Base-by-base conservation (phyloP, 306 rosid species). In the Vachellia collinsii region DNA sequence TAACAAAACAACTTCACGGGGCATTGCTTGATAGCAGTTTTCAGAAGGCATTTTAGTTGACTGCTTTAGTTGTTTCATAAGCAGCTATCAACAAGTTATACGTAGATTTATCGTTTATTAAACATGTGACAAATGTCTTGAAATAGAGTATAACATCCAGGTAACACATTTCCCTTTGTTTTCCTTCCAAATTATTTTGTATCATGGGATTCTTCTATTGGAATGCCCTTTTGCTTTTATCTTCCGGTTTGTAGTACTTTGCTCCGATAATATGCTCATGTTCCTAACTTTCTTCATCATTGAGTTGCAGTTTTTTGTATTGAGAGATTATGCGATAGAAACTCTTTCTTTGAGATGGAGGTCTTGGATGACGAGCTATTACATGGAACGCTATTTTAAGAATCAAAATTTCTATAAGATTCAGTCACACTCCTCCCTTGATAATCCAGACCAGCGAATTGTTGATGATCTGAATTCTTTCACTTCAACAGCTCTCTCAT, bases 321-420 rank as follows among this genome's bases (percentile, higher is more conserved):
- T 91, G 90, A 86, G 96, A 89, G 97, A 95, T 81, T 95, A 93
- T 78, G 99, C 94, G 38, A 86, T 91, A 84, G 97, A 93, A 23
- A 91, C 89, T 47, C 96, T 95, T 80, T 85, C 98, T 69, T 84
- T 95, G 91, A 91, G 99, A 83, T 95, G 99, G 98, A 93, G 99
- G 79, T 90, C 98, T 76, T 95, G 99, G 99, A 93, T 95, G 99
- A 95, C 99, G 11, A 89, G 88, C 78, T 85, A 88, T 81, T 95
- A 95, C 88, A 90, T 93, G 90, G 89, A 95, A 76, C 98, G 98
- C 79, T 95, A 93, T 83, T 84, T 95, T 54, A 91, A 87, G 85
- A 80, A 93, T 82, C 98, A 85, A 72, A 89, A 94, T 43, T 95
- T 93, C 89, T 95, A 95, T 86, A 93, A 88, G 88, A 87, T 95